These are phyloP conservation scores for Trichoderma reesei DNA, from an alignment of 495 filamentous ascomycete genomes.

Conservation along the genomic window DNA sequence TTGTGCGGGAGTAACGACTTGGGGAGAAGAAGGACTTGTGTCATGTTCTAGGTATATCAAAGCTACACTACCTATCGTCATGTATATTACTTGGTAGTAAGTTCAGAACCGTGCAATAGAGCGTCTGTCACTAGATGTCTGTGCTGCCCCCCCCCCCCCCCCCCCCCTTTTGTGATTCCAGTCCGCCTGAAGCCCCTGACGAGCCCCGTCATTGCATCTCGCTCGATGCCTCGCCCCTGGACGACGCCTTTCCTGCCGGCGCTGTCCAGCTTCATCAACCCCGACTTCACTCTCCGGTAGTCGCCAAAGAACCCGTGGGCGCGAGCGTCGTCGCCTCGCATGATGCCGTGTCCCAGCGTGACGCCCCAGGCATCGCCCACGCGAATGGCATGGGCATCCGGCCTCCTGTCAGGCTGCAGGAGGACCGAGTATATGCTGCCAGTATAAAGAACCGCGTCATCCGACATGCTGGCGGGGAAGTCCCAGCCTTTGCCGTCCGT, in stretches of 20 bases:
- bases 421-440: slow-evolving; percentile 34
- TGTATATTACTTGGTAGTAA: too few relatives aligned
- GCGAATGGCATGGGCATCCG: slow-evolving; percentile 30
- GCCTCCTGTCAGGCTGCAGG: slow-evolving; percentile 25
- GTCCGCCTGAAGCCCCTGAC: slow-evolving; percentile 26
- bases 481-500: slow-evolving; percentile 18
- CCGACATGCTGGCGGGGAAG: slow-evolving; percentile 25
- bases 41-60: too few relatives aligned
- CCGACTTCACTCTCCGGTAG: slow-evolving; percentile 23
- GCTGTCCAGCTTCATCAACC: slow-evolving; percentile 18
- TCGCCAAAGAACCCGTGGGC: slow-evolving; percentile 35
- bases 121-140: too few relatives aligned
- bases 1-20: slow-evolving; percentile 62
- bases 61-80: too few relatives aligned
- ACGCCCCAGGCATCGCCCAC: slow-evolving; percentile 33
- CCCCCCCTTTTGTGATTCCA: neutral
- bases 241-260: slow-evolving; percentile 24
- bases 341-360: slow-evolving; percentile 32
- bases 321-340: slow-evolving; percentile 22
- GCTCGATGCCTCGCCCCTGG: slow-evolving; percentile 24
- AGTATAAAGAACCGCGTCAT: slow-evolving; percentile 22
- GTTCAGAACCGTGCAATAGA: too few relatives aligned
- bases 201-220: slow-evolving; percentile 24
- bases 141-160: too few relatives aligned
- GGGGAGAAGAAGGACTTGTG: neutral